A percentile compares a stretch with the other conserved stretches of the same genome.
Conservation (phyloP, 352 stramenopile species). For the Globisporangium uncinulatum region DNA sequence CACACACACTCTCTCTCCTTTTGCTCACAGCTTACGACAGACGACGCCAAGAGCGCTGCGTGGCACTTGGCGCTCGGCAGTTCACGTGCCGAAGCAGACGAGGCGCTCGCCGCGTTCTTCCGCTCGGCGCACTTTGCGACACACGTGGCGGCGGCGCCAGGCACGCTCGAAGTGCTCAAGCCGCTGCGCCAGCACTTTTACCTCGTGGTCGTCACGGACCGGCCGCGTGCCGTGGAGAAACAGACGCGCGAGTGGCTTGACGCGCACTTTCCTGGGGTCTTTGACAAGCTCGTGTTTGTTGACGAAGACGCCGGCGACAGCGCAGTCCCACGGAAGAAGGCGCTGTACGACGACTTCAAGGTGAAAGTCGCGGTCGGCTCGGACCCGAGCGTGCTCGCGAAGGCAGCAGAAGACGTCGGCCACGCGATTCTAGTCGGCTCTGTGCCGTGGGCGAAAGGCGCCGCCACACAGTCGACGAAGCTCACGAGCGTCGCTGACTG, state of each 20-base stretch:
- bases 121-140: constrained; percentile 39
- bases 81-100: constrained; percentile 13
- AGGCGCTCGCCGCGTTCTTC: constrained; percentile 43
- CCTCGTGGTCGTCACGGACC: constrained; percentile 54
- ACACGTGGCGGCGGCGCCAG: constrained; percentile 24
- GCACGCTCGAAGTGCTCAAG: constrained; percentile 36
- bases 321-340: constrained; percentile 44
- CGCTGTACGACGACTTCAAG: constrained; percentile 57
- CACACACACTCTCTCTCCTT: background rate
- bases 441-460: constrained; percentile 37
- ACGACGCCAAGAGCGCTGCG: constrained; percentile 18
- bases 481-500: constrained; percentile 5
- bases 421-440: constrained; percentile 39
- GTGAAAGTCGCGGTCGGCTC: constrained; percentile 51
- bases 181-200: constrained; percentile 55
- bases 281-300: constrained; percentile 72
- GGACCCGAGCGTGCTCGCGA: constrained; percentile 22
- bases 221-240: constrained; percentile 53
- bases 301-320: constrained; percentile 35
- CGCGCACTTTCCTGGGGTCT: constrained; percentile 48
- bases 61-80: constrained; percentile 32
- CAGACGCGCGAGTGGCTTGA: constrained; percentile 75
- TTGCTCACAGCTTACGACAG: constrained; percentile 10
- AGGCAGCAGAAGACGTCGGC: constrained; percentile 21
- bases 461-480: background rate